A percentile compares a stretch with the other conserved stretches of the same genome.
Conservation (phyloP, 495 filamentous ascomycete genomes). For the Aspergillus sclerotioniger region DNA sequence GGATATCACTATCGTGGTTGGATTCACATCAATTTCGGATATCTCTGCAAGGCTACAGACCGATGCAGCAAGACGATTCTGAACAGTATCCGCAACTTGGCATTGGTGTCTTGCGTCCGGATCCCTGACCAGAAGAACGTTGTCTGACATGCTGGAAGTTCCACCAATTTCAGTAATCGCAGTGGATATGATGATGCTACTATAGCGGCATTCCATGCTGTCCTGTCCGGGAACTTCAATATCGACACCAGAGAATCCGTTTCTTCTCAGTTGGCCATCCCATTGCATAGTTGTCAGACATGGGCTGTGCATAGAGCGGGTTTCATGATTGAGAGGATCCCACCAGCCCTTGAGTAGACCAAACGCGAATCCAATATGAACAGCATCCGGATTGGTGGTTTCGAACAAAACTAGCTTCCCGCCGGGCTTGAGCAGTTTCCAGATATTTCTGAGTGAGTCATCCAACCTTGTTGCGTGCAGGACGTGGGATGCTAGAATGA, state of each 20-base stretch:
- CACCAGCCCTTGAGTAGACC: neutral
- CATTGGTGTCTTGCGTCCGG: neutral
- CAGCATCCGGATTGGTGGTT: neutral
- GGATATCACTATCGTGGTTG: neutral
- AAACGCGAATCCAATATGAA: neutral
- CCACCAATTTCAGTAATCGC: neutral
- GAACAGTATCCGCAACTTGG: neutral
- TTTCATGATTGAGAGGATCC: neutral
- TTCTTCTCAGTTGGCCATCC: neutral
- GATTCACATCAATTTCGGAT: neutral
- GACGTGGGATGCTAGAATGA: conserved; percentile 19
- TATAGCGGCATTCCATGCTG: neutral
- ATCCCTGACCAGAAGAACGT: neutral
- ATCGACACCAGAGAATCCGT: neutral
- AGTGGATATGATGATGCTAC: neutral
- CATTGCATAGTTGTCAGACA: neutral
- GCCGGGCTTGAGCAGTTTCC: neutral
- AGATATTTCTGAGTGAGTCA: neutral
- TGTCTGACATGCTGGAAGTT: too few relatives aligned
- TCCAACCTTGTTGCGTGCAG: neutral
- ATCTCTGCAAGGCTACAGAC: neutral
- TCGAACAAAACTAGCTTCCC: neutral
- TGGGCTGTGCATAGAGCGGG: neutral
- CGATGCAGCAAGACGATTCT: neutral
- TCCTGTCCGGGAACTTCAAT: neutral